phyloP scores from a whole-genome alignment of 2,329 filamentous ascomycete species.

The Alternaria sp. region DNA sequence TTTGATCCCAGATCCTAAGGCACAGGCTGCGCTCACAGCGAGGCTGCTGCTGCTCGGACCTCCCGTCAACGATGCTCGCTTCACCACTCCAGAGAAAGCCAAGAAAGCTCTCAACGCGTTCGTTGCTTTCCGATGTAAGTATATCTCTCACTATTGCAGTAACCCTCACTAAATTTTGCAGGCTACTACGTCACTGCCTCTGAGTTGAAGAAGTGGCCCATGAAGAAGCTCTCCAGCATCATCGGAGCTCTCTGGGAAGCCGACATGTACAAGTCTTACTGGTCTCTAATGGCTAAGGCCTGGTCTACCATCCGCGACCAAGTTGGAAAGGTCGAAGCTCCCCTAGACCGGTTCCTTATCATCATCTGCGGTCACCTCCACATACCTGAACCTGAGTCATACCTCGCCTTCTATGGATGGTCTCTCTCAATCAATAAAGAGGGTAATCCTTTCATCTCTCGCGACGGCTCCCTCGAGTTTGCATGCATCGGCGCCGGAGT shows the following conservation, averaged over 20 bases:
- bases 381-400: constrained; percentile 54
- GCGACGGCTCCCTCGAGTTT: constrained; percentile 17
- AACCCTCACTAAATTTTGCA: constrained; percentile 45
- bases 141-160: not conserved
- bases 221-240: constrained; percentile 61
- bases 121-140: constrained; percentile 46
- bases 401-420: constrained; percentile 59
- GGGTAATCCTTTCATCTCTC: constrained; percentile 21
- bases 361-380: constrained; percentile 56
- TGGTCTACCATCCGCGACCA: constrained; percentile 63
- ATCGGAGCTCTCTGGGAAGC: constrained; percentile 58
- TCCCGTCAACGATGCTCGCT: not conserved
- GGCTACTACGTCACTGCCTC: constrained; percentile 50
- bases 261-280: constrained; percentile 60
- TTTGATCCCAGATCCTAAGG: constrained; percentile 17
- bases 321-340: constrained; percentile 55
- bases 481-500: constrained; percentile 21
- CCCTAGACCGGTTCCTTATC: constrained; percentile 57
- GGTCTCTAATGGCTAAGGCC: constrained; percentile 61
- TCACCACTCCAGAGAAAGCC: constrained; percentile 13
- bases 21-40: constrained; percentile 21
- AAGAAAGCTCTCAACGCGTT: constrained; percentile 46
- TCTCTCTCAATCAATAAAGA: constrained; percentile 43
- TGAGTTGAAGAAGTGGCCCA: constrained; percentile 54
- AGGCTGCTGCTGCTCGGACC: constrained; percentile 13